These are phyloP conservation scores for Cyberlindnera americana DNA, from an alignment of 805 yeast species.

Conservation along the genomic window DNA sequence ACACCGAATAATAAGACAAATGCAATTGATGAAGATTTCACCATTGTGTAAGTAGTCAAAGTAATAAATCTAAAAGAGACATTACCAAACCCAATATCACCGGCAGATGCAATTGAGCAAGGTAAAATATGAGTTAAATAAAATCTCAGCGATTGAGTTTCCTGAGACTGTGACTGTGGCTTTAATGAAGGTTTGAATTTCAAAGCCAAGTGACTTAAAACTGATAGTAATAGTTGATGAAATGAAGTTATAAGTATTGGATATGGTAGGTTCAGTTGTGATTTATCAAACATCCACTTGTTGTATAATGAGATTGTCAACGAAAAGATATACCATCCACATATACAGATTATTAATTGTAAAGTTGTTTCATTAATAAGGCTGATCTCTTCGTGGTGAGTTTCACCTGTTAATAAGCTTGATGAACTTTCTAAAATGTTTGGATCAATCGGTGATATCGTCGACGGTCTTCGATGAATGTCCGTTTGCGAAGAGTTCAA, in stretches of 20 bases:
- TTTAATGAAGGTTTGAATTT: conserved; percentile 17
- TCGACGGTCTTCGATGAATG: conserved; percentile 17
- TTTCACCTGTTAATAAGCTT: no score
- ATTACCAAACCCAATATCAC: conserved; percentile 93
- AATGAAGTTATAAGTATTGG: conserved; percentile 82
- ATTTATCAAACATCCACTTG: conserved; percentile 92
- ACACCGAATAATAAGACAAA: conserved; percentile 90
- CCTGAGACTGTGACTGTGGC: conserved; percentile 7
- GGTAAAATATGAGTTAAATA: conserved; percentile 65
- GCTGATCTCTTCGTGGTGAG: conserved; percentile 1
- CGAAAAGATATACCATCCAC: conserved; percentile 71
- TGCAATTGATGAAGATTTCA: conserved; percentile 82
- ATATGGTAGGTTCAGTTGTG: conserved; percentile 70
- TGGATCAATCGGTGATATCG: conserved; percentile 7
- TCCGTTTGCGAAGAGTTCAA: conserved; percentile 24
- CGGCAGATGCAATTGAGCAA: conserved; percentile 83
- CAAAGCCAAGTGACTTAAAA: conserved; percentile 34
- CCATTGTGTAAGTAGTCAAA: conserved; percentile 84
- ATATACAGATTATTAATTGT: conserved; percentile 20
- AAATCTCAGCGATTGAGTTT: conserved; percentile 16
- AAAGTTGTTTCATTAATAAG: conserved; percentile 14
- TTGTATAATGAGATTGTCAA: conserved; percentile 75
- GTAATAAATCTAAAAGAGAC: conserved; percentile 76
- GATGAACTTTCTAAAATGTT: no score
- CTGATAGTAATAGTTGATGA: conserved; percentile 75